These are phyloP conservation scores for Drosera capensis DNA, from an alignment of 148 eudicot genomes.

Conservation along the genomic window DNA sequence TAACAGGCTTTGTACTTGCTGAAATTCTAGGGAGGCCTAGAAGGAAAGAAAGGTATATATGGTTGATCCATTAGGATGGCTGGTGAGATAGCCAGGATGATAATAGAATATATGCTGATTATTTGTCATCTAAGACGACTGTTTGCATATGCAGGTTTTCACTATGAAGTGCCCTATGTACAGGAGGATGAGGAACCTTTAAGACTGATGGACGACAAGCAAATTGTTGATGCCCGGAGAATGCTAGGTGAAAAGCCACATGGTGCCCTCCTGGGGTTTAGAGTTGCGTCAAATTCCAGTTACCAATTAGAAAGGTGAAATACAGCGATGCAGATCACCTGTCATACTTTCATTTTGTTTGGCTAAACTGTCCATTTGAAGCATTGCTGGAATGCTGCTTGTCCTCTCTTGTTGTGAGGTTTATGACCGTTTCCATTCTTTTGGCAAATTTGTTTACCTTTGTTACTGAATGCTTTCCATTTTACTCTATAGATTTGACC, in stretches of 20 bases:
- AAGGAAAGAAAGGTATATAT: too few species aligned
- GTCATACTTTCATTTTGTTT: too few species aligned
- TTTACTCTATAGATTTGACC: constrained; percentile 55
- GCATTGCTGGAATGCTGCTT: not conserved
- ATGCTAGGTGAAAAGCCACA: constrained; percentile 19
- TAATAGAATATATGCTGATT: too few species aligned
- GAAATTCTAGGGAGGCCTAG: too few species aligned
- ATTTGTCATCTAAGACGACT: too few species aligned
- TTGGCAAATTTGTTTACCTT: not conserved
- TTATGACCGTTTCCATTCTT: not conserved
- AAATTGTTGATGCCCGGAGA: constrained; percentile 2
- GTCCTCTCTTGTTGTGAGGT: too few species aligned
- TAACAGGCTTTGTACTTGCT: too few species aligned
- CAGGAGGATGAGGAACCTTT: constrained; percentile 58
- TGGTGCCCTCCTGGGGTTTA: constrained; percentile 62
- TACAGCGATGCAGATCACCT: too few species aligned
- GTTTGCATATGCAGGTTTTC: constrained; percentile 32
- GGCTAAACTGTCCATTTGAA: not conserved
- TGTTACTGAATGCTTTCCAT: not conserved
- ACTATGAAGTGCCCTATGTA: constrained; percentile 51
- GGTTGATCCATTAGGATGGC: too few species aligned
- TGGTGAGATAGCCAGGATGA: too few species aligned
- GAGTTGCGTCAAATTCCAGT: constrained; percentile 45
- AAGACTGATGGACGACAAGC: constrained; percentile 23
- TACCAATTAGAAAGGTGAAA: constrained; percentile 67